phyloP scores from a whole-genome alignment of 176 grass and related monocot genomes.

The Hsuehochloa calcarea region DNA sequence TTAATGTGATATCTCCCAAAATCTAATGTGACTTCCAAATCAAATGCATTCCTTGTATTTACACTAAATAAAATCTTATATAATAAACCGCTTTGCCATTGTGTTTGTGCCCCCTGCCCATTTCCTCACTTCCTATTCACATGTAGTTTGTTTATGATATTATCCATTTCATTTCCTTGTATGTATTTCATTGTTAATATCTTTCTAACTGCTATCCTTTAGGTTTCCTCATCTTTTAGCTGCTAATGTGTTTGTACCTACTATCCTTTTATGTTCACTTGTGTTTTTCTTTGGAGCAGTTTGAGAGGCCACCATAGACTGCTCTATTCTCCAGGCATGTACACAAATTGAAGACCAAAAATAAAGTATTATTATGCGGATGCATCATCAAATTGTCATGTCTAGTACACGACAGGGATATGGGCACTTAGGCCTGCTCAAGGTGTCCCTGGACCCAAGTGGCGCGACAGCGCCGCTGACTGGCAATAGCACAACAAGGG shows the following conservation, averaged over 20 bases:
- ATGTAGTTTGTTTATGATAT: not conserved
- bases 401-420: no score
- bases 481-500: no score
- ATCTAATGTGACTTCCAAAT: not conserved
- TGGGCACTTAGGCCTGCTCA: no score
- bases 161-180: not conserved
- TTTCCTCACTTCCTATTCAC: not conserved
- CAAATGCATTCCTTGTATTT: not conserved
- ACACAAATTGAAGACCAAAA: not conserved
- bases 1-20: not conserved
- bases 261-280: not conserved
- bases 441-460: no score
- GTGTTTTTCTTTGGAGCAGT: not conserved
- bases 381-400: not conserved
- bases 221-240: not conserved
- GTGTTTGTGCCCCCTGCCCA: not conserved
- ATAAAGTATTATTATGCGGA: not conserved
- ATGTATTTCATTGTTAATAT: not conserved
- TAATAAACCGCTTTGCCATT: not conserved
- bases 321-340: not conserved
- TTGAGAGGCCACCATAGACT: not conserved
- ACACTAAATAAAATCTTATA: not conserved
- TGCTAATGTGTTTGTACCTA: not conserved
- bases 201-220: not conserved
- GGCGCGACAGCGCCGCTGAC: no score